phyloP scores from a whole-genome alignment of 148 eudicot species.

The Talinum fruticosum region DNA sequence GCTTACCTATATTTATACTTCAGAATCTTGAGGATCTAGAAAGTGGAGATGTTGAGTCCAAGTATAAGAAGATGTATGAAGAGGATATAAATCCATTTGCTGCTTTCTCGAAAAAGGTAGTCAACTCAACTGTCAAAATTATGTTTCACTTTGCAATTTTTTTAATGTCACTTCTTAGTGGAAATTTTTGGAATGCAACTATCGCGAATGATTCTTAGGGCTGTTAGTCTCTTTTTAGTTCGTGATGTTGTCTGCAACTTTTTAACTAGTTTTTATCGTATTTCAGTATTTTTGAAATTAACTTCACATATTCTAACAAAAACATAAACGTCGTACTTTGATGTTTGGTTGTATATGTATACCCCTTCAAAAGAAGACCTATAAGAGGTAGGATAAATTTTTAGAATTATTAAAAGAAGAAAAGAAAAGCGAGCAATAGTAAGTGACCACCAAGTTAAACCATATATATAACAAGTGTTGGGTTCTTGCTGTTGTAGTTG shows the following conservation, averaged over 20 bases:
- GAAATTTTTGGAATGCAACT: background rate
- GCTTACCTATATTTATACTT: constrained; percentile 26
- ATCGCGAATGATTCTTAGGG: background rate
- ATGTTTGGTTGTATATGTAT: no score
- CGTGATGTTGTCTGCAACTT: no score
- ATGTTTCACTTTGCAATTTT: background rate
- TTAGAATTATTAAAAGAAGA: no score
- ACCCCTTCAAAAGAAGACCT: no score
- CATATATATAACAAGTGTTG: no score
- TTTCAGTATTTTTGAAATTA: no score
- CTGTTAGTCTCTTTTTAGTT: background rate
- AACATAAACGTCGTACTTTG: background rate
- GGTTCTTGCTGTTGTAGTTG: no score
- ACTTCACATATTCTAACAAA: no score
- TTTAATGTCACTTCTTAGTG: background rate
- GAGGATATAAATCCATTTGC: constrained; percentile 99
- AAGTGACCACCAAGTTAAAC: no score
- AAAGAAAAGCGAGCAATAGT: no score
- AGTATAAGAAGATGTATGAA: constrained; percentile 97
- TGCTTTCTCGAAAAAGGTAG: constrained; percentile 95
- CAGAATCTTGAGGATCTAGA: constrained; percentile 89
- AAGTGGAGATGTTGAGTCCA: constrained; percentile 98
- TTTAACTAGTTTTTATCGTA: no score
- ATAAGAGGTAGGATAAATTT: no score
- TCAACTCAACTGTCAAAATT: background rate